Percentiles rank a stretch among this genome's conserved stretches.
Conservation (phyloP, 2,329 filamentous ascomycete species). For the Magnaporthiopsis incrustans region DNA sequence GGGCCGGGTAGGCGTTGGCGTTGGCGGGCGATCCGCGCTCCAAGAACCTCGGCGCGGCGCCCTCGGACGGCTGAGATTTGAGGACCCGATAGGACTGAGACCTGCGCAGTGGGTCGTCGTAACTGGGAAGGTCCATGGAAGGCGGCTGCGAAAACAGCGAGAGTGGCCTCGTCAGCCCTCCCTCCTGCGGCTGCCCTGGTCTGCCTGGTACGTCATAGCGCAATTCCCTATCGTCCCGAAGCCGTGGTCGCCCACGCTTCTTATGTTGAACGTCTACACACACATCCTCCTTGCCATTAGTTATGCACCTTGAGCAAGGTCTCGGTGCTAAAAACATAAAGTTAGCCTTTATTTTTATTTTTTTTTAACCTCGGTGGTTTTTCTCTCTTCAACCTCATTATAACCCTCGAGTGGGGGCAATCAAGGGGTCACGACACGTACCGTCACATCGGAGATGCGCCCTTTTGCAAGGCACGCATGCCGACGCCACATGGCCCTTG, state of each 20-base stretch:
- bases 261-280: slow-evolving; percentile 83
- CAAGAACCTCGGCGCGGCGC: slow-evolving; percentile 35
- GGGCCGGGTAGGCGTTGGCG: slow-evolving; percentile 38
- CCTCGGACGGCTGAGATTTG: slow-evolving; percentile 40
- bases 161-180: slow-evolving; percentile 38
- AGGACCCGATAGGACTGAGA: slow-evolving; percentile 43
- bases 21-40: slow-evolving; percentile 43
- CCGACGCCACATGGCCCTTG: slow-evolving; percentile 76
- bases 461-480: slow-evolving; percentile 78
- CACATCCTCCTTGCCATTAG: slow-evolving; percentile 71
- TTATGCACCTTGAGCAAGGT: slow-evolving; percentile 69
- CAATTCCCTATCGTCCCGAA: slow-evolving; percentile 62
- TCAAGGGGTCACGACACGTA: slow-evolving; percentile 36
- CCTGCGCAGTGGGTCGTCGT: slow-evolving; percentile 37
- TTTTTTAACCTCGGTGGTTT: background rate
- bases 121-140: slow-evolving; percentile 30
- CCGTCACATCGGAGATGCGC: slow-evolving; percentile 69
- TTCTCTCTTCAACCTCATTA: background rate
- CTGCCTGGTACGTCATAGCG: slow-evolving; percentile 44
- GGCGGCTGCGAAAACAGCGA: slow-evolving; percentile 41
- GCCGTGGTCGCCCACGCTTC: slow-evolving; percentile 68
- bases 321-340: slow-evolving; percentile 48
- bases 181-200: slow-evolving; percentile 37
- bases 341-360: background rate
- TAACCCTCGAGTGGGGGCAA: background rate